Evolutionary conservation across 805 yeast species (phyloP).

Genomic region (Monosporozyma yasuniensis): DNA sequence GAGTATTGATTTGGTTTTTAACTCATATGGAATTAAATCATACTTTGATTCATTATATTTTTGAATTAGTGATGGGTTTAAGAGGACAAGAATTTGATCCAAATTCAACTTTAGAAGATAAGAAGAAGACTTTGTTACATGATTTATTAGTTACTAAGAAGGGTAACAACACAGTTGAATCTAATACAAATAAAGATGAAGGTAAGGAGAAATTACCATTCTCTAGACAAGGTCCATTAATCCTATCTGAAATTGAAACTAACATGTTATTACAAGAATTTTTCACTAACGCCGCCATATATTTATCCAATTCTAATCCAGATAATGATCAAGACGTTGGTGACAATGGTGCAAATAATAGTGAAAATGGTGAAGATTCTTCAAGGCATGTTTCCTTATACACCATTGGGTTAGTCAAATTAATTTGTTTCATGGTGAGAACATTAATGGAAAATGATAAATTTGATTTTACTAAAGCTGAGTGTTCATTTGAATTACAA

Average conservation of each 20-base stretch:
- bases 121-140: constrained; percentile 5
- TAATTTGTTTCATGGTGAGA: constrained; percentile 56
- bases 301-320: constrained; percentile 29
- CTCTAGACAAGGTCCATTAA: constrained; percentile 49
- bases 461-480: constrained; percentile 39
- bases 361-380: constrained; percentile 9
- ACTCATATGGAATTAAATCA: constrained; percentile 53
- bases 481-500: constrained; percentile 52
- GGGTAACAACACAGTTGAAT: constrained; percentile 8
- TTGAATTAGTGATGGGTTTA: constrained; percentile 47
- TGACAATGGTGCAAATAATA: constrained; percentile 8
- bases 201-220: constrained; percentile 27
- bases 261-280: constrained; percentile 66
- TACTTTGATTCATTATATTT: constrained; percentile 51
- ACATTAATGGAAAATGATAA: constrained; percentile 40
- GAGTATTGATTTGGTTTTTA: constrained; percentile 57
- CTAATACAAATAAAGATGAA: constrained; percentile 3
- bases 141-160: constrained; percentile 4
- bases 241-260: constrained; percentile 49
- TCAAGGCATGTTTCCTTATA: constrained; percentile 25
- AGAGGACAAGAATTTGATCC: constrained; percentile 36
- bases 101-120: constrained; percentile 4
- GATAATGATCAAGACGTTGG: not conserved
- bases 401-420: constrained; percentile 37
- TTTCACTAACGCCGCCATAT: constrained; percentile 45